Base-by-base conservation (phyloP, 176 grass and related monocot genomes). In the Avena atlantica region DNA sequence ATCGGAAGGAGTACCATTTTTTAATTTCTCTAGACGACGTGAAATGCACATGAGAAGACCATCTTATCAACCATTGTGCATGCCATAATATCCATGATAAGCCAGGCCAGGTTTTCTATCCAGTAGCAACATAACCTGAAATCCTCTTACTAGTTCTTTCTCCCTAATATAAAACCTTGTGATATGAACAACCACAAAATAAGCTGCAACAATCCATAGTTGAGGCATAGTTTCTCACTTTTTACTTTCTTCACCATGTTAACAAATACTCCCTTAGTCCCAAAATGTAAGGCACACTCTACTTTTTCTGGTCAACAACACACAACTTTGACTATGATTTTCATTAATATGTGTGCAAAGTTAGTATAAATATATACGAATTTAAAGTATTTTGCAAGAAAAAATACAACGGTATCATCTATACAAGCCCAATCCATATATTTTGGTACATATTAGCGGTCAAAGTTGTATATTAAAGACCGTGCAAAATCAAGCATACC, bases 231-330 rank as follows among this genome's bases (percentile, higher is more conserved):
- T 78, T 59, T 36, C 52, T 78, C 31, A 60, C 34, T 15, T 11
- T 21, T 78, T 78, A 42, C 53, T 78, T 60, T 78, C 53, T 78
- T 40, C 76, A 79, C 55, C 77, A 61, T 61, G 77, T 79, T 61
- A 79, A 61, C 6, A 42, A 44, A 61, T 61, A 75, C 23, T 25
- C 60, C 60, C 60, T 25, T 1, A 3, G 59, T 24, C 59, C 9
- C 9, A 23, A 23, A 62, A 24, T 20, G n/a, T 23, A 58, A 58
- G 59, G 20, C 2, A 1, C 9, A 9, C n/a, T 62, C n/a, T 24
- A 62, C 9, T 24, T 62, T 62, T 62, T 24, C 7, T 24, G 20
- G n/a, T 24, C 59, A 62, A 62, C 7, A 62, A 11, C 3, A 9
- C n/a, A 62, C 58, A 60, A 60, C 20, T 60, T 60, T 60, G 20